phyloP scores from a whole-genome alignment of 805 yeast genomes.

The Candida germanica region DNA sequence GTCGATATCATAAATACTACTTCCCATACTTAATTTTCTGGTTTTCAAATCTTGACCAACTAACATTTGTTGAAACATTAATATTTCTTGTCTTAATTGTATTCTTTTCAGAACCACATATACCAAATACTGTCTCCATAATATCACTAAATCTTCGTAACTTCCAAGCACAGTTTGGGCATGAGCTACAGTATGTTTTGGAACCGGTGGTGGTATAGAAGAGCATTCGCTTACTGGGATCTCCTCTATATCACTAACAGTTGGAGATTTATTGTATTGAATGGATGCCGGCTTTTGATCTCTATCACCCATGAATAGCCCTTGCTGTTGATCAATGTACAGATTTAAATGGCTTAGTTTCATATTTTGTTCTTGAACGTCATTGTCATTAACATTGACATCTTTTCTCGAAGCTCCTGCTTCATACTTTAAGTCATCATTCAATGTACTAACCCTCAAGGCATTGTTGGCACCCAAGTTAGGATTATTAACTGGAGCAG shows the following conservation, averaged over 20 bases:
- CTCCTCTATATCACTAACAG: constrained; percentile 12
- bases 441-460: constrained; percentile 16
- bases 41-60: constrained; percentile 11
- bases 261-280: constrained; percentile 7
- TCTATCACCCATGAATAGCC: constrained; percentile 10
- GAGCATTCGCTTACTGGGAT: constrained; percentile 13
- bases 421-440: constrained; percentile 19
- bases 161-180: constrained; percentile 9
- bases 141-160: constrained; percentile 10
- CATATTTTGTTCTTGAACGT: constrained; percentile 6
- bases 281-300: constrained; percentile 9
- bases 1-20: constrained; percentile 8
- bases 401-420: constrained; percentile 27
- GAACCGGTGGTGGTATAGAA: constrained; percentile 25
- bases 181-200: constrained; percentile 18
- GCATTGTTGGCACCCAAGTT: constrained; percentile 19
- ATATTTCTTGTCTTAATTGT: constrained; percentile 39
- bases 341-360: constrained; percentile 22
- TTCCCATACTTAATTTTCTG: constrained; percentile 6
- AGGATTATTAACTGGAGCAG: constrained; percentile 34
- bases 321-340: constrained; percentile 26
- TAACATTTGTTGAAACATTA: constrained; percentile 26
- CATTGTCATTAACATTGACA: constrained; percentile 9
- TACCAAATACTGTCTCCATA: constrained; percentile 36
- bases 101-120: constrained; percentile 37